Evolutionary conservation across 768 basidiomycete species (phyloP), one percentile per base, ranked within the genome.

Genomic region (Pholiota molesta): DNA sequence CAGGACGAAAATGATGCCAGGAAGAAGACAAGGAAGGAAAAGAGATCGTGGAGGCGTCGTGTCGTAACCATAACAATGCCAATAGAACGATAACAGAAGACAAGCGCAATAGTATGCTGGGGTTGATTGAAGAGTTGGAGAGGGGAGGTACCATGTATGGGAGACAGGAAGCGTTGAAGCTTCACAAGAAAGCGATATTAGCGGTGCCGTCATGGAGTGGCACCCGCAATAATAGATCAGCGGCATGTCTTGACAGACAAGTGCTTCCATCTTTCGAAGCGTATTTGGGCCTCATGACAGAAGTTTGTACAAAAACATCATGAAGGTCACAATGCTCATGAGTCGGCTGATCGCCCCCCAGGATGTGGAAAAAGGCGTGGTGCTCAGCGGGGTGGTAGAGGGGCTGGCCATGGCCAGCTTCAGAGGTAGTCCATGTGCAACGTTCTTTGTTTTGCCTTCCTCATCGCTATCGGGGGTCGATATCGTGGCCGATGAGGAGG

Each of bases 251-350:
- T n/a, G 40, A 42, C 47, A 49, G n/a, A 26, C 35, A 49, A 44
- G 42, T 44, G 17, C 42, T 44, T 17, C 23, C 47, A 14, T 21
- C 23, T n/a, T 10, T 19, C 10, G 23, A 19, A 23, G 47, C 19
- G 14, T 26, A 53, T 40, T 35, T 23, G 35, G 14, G 10, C 23
- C 59, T 71, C 63, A 72, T 52, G 71, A 72, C 55, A 70, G 66
- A 55, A 72, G 65, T 59, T 69, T 70, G 44, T 72, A 72, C 5
- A 70, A 31, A 61, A 72, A 68, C 68, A 72, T 65, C 60, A 72
- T 56, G 57, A 72, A 70, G 2, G 66, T 68, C 51, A 66, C 56
- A 61, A 70, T 66, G 60, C 71, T 70, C 64, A 70, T 62, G 19
- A 72, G 59, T 10, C 71, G 61, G 55, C 68, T 70, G 60, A 68